phyloP scores from a whole-genome alignment of 1,139 yeast species.

The Eremothecium gossypii region DNA sequence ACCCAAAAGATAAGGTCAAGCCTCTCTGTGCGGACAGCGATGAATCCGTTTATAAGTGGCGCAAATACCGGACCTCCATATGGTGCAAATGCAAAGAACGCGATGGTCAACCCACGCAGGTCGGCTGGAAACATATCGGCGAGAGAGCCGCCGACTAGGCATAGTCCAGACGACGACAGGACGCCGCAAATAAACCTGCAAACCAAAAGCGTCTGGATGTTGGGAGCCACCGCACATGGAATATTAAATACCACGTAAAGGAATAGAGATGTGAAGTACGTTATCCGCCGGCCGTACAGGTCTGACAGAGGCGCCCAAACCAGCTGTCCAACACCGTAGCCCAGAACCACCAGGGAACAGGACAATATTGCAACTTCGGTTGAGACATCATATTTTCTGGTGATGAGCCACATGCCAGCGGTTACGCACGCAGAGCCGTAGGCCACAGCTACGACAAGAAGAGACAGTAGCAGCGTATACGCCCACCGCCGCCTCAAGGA shows the following conservation, averaged over 20 bases:
- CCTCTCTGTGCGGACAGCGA: conserved; percentile 57
- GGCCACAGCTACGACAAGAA: conserved; percentile 75
- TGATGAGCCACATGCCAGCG: conserved; percentile 65
- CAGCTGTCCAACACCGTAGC: conserved; percentile 81
- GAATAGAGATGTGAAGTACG: conserved; percentile 66
- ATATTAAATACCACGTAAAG: conserved; percentile 73
- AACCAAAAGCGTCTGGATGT: conserved; percentile 69
- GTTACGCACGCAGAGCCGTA: conserved; percentile 85
- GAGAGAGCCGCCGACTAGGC: conserved; percentile 82
- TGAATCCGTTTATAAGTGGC: conserved; percentile 83
- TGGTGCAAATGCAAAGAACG: conserved; percentile 86
- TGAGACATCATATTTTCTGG: conserved; percentile 56
- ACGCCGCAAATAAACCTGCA: conserved; percentile 85
- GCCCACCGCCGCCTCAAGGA: conserved; percentile 46
- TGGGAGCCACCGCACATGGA: conserved; percentile 81
- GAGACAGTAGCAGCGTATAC: conserved; percentile 57
- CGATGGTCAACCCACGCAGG: conserved; percentile 82
- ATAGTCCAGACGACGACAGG: conserved; percentile 72
- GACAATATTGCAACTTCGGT: conserved; percentile 70
- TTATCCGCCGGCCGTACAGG: conserved; percentile 77
- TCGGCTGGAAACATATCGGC: conserved; percentile 77
- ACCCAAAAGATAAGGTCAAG: conserved; percentile 77
- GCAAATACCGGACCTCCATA: conserved; percentile 90
- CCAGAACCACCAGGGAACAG: conserved; percentile 81
- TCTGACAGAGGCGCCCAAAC: conserved; percentile 88